Conservation (phyloP, 1,284 basidiomycete genomes). For the Rhodotorula sp. region DNA sequence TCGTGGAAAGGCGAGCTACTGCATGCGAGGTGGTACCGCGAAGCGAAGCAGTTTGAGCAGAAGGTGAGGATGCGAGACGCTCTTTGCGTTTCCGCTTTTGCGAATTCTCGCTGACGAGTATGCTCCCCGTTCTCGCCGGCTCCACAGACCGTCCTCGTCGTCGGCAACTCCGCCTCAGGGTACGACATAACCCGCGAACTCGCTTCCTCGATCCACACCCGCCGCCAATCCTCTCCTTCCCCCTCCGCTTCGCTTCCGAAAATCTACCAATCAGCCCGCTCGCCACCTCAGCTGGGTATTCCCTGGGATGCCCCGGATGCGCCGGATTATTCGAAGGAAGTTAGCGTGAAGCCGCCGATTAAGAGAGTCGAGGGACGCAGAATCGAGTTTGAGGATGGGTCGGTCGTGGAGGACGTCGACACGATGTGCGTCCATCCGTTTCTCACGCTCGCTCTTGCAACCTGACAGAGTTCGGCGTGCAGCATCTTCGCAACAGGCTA, state of each 20-base stretch:
- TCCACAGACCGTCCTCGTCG: slow-evolving; percentile 52
- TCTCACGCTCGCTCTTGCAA: background rate
- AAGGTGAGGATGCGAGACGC: slow-evolving; percentile 20
- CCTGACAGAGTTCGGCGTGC: background rate
- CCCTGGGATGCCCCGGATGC: slow-evolving; percentile 39
- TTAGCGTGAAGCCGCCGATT: slow-evolving; percentile 47
- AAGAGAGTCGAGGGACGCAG: slow-evolving; percentile 41
- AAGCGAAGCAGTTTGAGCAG: slow-evolving; percentile 44
- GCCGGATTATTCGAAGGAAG: slow-evolving; percentile 45
- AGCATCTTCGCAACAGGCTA: slow-evolving; percentile 54
- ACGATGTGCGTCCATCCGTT: slow-evolving; percentile 39
- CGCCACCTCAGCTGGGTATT: slow-evolving; percentile 32
- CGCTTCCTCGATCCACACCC: slow-evolving; percentile 45
- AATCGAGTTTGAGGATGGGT: slow-evolving; percentile 45
- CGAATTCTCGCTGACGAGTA: background rate
- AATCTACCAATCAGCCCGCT: slow-evolving; percentile 48
- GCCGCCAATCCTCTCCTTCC: background rate
- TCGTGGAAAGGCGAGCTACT: slow-evolving; percentile 50
- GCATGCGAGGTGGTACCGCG: slow-evolving; percentile 54
- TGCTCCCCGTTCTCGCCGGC: background rate
- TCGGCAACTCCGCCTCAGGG: slow-evolving; percentile 56
- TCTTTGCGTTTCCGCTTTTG: background rate
- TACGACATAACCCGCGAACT: slow-evolving; percentile 56
- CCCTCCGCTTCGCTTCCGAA: background rate
- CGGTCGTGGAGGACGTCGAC: slow-evolving; percentile 45